phyloP scores from a whole-genome alignment of 441 rosid genomes.

The Kokia cookei region DNA sequence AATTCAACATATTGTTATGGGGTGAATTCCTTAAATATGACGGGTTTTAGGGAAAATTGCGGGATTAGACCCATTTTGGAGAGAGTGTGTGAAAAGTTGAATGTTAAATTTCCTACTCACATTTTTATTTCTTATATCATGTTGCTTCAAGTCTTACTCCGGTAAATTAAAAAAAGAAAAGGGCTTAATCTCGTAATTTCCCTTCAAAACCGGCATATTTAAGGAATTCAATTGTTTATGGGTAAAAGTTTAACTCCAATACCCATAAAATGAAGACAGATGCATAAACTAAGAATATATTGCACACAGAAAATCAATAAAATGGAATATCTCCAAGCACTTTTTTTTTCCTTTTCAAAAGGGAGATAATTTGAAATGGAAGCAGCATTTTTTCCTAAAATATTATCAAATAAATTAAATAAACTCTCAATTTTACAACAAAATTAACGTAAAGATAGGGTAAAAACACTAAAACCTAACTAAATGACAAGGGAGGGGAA shows the following conservation, averaged over 20 bases:
- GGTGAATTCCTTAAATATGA: no score
- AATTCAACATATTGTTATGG: neutral
- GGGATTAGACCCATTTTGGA: no score
- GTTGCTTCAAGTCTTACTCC: no score
- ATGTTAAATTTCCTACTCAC: no score
- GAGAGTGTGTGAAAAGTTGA: no score
- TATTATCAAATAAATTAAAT: neutral
- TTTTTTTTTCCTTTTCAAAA: neutral
- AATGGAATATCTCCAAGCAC: neutral
- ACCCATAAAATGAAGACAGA: neutral
- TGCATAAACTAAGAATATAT: neutral
- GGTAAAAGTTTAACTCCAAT: neutral
- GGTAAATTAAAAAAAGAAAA: no score
- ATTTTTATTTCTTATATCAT: no score
- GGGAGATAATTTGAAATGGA: neutral
- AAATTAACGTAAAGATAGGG: neutral
- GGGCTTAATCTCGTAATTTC: no score
- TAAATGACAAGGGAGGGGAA: neutral
- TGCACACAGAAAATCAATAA: neutral
- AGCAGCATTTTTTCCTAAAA: neutral
- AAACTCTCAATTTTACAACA: neutral
- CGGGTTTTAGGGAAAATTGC: no score
- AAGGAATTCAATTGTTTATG: no score
- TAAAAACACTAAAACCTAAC: neutral
- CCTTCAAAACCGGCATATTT: no score